These are phyloP conservation scores for Colletotrichum spinosum DNA, from an alignment of 2,329 filamentous ascomycete species.

Conservation along the genomic window DNA sequence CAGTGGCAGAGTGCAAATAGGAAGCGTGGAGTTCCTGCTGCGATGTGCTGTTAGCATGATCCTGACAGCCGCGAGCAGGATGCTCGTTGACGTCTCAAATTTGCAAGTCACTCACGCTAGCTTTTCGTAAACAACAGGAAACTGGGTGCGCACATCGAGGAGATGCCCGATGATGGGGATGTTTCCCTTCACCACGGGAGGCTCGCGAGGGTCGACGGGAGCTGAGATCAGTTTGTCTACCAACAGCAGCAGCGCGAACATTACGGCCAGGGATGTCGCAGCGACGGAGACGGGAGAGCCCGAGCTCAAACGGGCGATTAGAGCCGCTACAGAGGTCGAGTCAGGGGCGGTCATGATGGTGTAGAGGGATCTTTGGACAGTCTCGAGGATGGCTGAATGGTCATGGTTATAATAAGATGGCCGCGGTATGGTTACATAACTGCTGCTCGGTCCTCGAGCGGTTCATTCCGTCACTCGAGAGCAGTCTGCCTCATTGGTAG, in stretches of 20 bases:
- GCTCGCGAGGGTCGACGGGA: conserved; percentile 51
- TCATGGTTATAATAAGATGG: no score
- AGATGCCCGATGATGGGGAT: conserved; percentile 61
- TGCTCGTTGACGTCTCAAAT: neutral
- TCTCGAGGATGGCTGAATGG: neutral
- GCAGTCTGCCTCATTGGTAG: conserved; percentile 1
- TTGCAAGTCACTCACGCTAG: conserved; percentile 48
- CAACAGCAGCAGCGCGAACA: conserved; percentile 8
- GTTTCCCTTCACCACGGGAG: conserved; percentile 52
- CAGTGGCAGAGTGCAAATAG: conserved; percentile 59
- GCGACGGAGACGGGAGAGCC: conserved; percentile 5
- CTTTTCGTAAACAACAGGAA: conserved; percentile 50
- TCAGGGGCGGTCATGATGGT: neutral
- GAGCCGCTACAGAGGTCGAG: neutral
- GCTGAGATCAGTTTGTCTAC: conserved; percentile 24
- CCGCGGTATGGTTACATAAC: neutral
- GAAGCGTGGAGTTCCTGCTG: conserved; percentile 42
- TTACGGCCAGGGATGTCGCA: conserved; percentile 2
- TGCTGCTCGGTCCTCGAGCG: neutral
- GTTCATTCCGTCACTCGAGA: neutral
- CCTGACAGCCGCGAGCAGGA: no score
- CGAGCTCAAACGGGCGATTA: conserved; percentile 5
- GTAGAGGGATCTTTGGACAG: neutral
- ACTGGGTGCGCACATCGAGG: conserved; percentile 52
- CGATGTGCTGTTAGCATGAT: conserved; percentile 19